phyloP scores from a whole-genome alignment of 768 basidiomycete genomes.

The Mycena vulgaris region DNA sequence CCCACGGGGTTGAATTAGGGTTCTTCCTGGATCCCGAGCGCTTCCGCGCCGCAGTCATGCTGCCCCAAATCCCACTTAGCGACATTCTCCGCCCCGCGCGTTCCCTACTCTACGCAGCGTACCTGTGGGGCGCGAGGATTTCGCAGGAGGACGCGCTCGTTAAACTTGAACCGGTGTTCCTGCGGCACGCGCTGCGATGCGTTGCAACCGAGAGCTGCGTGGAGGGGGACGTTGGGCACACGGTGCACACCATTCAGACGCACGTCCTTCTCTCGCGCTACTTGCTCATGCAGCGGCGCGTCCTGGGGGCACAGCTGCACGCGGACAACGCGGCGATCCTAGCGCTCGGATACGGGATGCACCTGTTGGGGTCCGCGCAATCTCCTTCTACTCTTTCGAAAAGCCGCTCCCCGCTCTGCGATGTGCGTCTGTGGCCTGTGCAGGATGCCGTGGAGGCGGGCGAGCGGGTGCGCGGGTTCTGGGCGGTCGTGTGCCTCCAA shows the following conservation, averaged over 20 bases:
- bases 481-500: conserved; percentile 25
- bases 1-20: conserved; percentile 5
- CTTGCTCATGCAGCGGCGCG: not conserved
- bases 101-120: conserved; percentile 24
- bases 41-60: conserved; percentile 12
- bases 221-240: not conserved
- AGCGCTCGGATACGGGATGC: conserved; percentile 10
- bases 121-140: conserved; percentile 24
- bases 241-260: conserved; percentile 21
- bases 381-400: not conserved
- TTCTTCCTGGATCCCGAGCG: conserved; percentile 25
- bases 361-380: conserved; percentile 3
- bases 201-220: not conserved
- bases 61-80: conserved; percentile 1
- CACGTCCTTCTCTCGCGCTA: conserved; percentile 27
- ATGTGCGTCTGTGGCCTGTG: not conserved
- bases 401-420: not conserved
- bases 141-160: not conserved
- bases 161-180: conserved; percentile 7
- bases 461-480: conserved; percentile 17
- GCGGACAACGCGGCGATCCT: conserved; percentile 18
- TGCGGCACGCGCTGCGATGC: conserved; percentile 9
- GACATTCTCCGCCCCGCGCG: conserved; percentile 5
- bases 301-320: conserved; percentile 12
- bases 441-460: conserved; percentile 14